These are phyloP conservation scores for Pyracantha coccinea DNA, from an alignment of 331 rosid genomes.

Conservation along the genomic window DNA sequence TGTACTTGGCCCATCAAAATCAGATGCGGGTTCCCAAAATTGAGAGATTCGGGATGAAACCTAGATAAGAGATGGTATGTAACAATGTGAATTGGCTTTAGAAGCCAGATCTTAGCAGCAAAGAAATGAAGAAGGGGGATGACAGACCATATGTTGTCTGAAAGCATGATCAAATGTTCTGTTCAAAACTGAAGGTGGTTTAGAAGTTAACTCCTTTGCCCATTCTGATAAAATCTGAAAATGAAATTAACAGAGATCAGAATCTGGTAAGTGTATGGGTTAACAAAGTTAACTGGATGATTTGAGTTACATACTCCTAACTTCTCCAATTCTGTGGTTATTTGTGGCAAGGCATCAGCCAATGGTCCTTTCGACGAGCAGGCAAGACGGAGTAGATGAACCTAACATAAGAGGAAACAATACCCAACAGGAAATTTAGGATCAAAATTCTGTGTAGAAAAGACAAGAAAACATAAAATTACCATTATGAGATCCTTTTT, in stretches of 20 bases:
- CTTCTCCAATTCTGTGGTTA: constrained; percentile 60
- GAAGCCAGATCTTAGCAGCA: constrained; percentile 11
- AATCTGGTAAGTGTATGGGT: constrained; percentile 13
- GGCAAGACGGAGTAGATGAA: constrained; percentile 78
- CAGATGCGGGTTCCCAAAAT: constrained; percentile 69
- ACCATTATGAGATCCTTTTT: constrained; percentile 79
- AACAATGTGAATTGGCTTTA: neutral
- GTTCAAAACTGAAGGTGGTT: constrained; percentile 53
- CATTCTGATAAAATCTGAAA: constrained; percentile 65
- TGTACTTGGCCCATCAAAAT: constrained; percentile 50
- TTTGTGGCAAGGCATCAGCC: constrained; percentile 57
- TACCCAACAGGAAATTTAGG: neutral
- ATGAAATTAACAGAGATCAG: constrained; percentile 31
- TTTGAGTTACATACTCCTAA: constrained; percentile 50
- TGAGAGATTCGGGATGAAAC: constrained; percentile 58
- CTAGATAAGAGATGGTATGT: constrained; percentile 28
- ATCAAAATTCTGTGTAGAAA: neutral
- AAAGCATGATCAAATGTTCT: constrained; percentile 56
- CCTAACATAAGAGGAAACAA: constrained; percentile 41
- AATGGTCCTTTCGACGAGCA: constrained; percentile 64
- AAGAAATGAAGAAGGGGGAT: constrained; percentile 8
- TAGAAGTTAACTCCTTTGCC: constrained; percentile 64
- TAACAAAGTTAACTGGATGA: constrained; percentile 8
- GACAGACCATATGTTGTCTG: constrained; percentile 58
- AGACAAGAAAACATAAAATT: constrained; percentile 8